Conservation (phyloP, 2,329 filamentous ascomycete genomes). For the Curvularia verruculosa region DNA sequence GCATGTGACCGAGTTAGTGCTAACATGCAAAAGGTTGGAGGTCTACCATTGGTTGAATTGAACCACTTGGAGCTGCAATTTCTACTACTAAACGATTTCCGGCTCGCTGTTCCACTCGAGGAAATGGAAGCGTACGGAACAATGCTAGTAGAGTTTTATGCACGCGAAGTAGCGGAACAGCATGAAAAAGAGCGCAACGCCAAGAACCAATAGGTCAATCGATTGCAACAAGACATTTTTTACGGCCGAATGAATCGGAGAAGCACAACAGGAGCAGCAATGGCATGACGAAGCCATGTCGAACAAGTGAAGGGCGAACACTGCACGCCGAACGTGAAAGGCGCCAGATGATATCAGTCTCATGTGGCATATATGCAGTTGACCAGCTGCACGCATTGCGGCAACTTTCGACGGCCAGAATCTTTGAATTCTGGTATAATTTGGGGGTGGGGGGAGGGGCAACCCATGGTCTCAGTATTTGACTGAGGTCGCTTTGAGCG, state of each 20-base stretch:
- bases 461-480: not conserved
- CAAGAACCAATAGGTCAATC: conserved; percentile 17
- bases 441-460: conserved; percentile 2
- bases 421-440: conserved; percentile 13
- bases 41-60: conserved; percentile 86
- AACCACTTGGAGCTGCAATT: conserved; percentile 98
- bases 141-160: conserved; percentile 98
- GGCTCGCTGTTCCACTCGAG: conserved; percentile 89
- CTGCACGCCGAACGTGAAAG: not conserved
- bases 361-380: conserved; percentile 6
- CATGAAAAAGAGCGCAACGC: conserved; percentile 45
- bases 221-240: not conserved
- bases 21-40: conserved; percentile 75
- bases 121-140: conserved; percentile 97
- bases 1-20: not conserved
- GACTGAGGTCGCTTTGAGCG: conserved; percentile 16
- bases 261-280: not conserved
- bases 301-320: conserved; percentile 1
- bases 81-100: conserved; percentile 92
- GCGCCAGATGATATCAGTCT: conserved; percentile 10
- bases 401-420: conserved; percentile 7
- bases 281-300: not conserved
- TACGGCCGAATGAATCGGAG: not conserved
- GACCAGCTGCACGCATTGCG: conserved; percentile 5
- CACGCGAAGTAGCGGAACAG: conserved; percentile 80